Conservation (phyloP, 495 filamentous ascomycete species). For the Peziza echinospora region DNA sequence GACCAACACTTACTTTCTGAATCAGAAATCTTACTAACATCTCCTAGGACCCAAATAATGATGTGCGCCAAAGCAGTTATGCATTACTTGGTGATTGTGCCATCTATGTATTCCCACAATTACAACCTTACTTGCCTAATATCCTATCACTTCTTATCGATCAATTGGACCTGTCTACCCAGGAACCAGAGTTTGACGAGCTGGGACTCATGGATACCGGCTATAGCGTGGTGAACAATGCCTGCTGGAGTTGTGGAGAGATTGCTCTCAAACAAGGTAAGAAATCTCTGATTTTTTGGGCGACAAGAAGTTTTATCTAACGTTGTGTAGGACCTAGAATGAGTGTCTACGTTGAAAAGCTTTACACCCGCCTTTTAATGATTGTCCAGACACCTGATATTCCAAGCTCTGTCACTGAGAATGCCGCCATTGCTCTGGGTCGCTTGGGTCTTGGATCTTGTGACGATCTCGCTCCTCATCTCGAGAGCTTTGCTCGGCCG, state of each 20-base stretch:
- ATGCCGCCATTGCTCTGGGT: slow-evolving; percentile 82
- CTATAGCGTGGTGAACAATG: slow-evolving; percentile 90
- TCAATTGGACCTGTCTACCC: slow-evolving; percentile 65
- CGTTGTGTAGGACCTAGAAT: slow-evolving; percentile 27
- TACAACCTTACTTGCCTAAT: slow-evolving; percentile 48
- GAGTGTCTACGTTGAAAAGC: slow-evolving; percentile 50
- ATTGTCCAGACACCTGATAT: slow-evolving; percentile 70
- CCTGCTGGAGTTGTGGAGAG: slow-evolving; percentile 92
- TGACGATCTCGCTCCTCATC: slow-evolving; percentile 53
- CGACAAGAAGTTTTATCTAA: no score
- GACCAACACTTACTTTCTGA: background rate
- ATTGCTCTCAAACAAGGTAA: slow-evolving; percentile 63
- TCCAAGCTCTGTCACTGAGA: slow-evolving; percentile 80
- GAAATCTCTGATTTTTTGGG: slow-evolving; percentile 7
- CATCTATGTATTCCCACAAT: slow-evolving; percentile 74
- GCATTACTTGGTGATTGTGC: slow-evolving; percentile 90
- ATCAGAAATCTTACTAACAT: no score
- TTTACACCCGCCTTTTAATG: slow-evolving; percentile 49
- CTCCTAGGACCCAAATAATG: slow-evolving; percentile 53
- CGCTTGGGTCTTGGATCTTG: slow-evolving; percentile 68
- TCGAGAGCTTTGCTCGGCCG: slow-evolving; percentile 56
- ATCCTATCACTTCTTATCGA: slow-evolving; percentile 62
- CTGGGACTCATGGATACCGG: slow-evolving; percentile 33
- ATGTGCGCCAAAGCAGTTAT: slow-evolving; percentile 90
- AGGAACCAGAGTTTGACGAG: slow-evolving; percentile 51